Evolutionary conservation across 1,284 basidiomycete species (phyloP).

Genomic region (Coniferiporia sulphurascens): DNA sequence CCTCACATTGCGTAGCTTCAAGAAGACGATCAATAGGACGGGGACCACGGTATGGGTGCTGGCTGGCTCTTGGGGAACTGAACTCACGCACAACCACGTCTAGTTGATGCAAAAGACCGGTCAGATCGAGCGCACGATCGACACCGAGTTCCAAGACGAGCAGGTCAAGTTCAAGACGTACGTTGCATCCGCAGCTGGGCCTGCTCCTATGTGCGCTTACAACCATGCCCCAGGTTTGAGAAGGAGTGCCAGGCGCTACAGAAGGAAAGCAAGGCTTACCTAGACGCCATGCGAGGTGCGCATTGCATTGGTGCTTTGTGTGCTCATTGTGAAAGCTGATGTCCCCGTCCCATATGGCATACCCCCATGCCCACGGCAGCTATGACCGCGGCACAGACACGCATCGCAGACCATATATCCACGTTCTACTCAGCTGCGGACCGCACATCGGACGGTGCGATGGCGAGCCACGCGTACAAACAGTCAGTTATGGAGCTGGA

Average conservation of each 20-base stretch:
- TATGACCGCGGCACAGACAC: conserved; percentile 90
- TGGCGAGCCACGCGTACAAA: conserved; percentile 97
- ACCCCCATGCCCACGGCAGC: conserved; percentile 39
- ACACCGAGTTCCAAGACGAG: conserved; percentile 91
- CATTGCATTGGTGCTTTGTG: not conserved
- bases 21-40: conserved; percentile 91
- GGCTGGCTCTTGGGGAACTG: not conserved
- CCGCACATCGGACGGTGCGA: conserved; percentile 84
- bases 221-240: conserved; percentile 62
- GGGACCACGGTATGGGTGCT: conserved; percentile 69
- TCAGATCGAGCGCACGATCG: conserved; percentile 93
- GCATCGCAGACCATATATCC: conserved; percentile 92
- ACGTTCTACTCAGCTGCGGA: conserved; percentile 89
- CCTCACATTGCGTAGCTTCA: conserved; percentile 58
- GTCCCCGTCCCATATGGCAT: not conserved
- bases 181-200: conserved; percentile 34
- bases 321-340: not conserved
- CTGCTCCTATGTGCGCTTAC: not conserved
- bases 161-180: conserved; percentile 87
- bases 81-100: conserved; percentile 1
- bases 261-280: conserved; percentile 93
- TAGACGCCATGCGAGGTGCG: conserved; percentile 88
- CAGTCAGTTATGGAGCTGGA: conserved; percentile 94
- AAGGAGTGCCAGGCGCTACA: conserved; percentile 90
- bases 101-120: conserved; percentile 95